Conservation (phyloP, 1,139 yeast species). For the Sugiyamaella castrensis region DNA sequence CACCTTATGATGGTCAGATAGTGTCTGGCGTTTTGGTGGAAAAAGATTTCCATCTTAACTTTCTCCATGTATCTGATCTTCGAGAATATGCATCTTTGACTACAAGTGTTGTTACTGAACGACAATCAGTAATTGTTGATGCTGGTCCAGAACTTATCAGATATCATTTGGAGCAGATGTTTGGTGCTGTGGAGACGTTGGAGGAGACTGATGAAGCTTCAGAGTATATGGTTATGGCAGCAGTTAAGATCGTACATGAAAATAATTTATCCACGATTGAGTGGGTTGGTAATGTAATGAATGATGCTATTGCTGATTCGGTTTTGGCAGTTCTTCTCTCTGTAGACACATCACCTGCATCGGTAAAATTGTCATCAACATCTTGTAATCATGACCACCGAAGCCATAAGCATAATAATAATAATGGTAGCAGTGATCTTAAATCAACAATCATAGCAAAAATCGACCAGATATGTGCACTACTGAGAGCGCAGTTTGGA, state of each 20-base stretch:
- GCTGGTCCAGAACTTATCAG: conserved; percentile 77
- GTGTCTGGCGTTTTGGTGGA: conserved; percentile 89
- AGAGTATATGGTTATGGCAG: conserved; percentile 49
- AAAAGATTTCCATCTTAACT: conserved; percentile 81
- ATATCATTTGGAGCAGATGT: conserved; percentile 95
- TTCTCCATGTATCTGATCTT: conserved; percentile 79
- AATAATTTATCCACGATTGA: conserved; percentile 52
- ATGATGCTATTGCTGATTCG: conserved; percentile 93
- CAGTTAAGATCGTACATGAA: conserved; percentile 36
- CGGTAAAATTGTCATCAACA: conserved; percentile 77
- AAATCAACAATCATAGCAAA: conserved; percentile 48
- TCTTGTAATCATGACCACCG: conserved; percentile 40
- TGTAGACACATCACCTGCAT: conserved; percentile 92
- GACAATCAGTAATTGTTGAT: conserved; percentile 71
- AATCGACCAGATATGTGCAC: conserved; percentile 57
- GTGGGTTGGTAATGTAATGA: conserved; percentile 89
- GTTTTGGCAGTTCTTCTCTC: conserved; percentile 85
- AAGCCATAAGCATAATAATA: conserved; percentile 13
- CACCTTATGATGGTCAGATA: conserved; percentile 42
- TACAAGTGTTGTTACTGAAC: conserved; percentile 79
- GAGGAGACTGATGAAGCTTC: conserved; percentile 49
- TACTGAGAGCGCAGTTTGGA: conserved; percentile 86
- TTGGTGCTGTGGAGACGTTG: conserved; percentile 74
- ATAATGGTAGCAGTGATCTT: conserved; percentile 29
- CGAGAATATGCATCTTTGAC: conserved; percentile 86